Base-by-base conservation (phyloP, 345 rosid species). In the Lepidium didymum region DNA sequence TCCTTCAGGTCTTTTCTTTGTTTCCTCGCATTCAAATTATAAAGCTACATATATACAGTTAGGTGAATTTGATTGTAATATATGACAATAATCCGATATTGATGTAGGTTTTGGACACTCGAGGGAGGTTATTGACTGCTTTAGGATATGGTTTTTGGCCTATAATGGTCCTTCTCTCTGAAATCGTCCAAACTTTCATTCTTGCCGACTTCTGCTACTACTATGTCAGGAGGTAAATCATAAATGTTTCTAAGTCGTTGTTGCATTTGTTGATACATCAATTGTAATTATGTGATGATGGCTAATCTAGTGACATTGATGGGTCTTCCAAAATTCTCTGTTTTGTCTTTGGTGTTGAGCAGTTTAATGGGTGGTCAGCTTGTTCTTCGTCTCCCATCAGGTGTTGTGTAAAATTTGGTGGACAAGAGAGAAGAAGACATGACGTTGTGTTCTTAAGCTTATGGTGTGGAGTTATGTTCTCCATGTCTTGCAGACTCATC, bases 71-170 rank as follows among this genome's bases (percentile, higher is more conserved):
- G 46, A 50, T 54, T 29, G 35, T 52, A 38, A 3, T 49, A 14
- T 25, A 54, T 55, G 8, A 7, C 33, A 23, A 53, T 43, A 42
- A 54, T 1, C 0, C 61, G 69, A 31, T 44, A 15, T 27, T 56
- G 54, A 10, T 41, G 33, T 84, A 92, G 96, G 96, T 92, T 53
- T 56, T 89, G 68, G 96, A 92, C 62, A 86, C 86, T n/a, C 86
- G 85, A 38, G 98, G 98, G 15, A 80, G 76, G 69, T 78, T 89
- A 57, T 72, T 92, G 76, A 83, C 80, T 3, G 95, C 95, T 56
- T 83, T 92, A 79, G 98, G 95, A 25, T 81, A 87, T 44, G 98
- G 96, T 10, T 75, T 89, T 40, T 92, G 96, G 98, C 98, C 98
- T 37, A 79, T 85, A 18, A 78, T 92, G 86, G 95, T 92, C 38